Base-by-base conservation (phyloP, 768 basidiomycete species). In the Phylloporus sp. region DNA sequence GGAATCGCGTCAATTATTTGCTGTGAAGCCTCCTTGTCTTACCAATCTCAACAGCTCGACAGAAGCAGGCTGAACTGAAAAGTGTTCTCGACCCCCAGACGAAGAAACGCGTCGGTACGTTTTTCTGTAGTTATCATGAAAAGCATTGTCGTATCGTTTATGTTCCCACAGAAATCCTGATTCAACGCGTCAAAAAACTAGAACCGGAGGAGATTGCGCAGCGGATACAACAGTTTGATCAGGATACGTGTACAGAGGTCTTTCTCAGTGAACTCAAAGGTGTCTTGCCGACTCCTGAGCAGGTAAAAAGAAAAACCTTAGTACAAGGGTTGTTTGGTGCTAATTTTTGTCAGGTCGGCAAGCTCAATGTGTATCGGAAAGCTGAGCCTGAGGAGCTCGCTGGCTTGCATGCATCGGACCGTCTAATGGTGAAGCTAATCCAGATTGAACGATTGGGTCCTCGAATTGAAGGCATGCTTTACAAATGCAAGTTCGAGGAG, bases 361-460 rank as follows among this genome's bases (percentile, higher is more conserved):
- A 93, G 68, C 79, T 95, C 23, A 93, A 90, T 59, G 78, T 90
- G 4, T 90, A 94, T 61, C 83, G 88, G 44, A 90, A 86, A 57
- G 80, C 91, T n/a, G 83, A 83, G 49, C 77, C 83, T 11, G 87
- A 84, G 57, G 93, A 96, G 55, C 79, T 99, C 11, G 84, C 82
- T 33, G 81, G 79, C 24, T 73, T 99, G n/a, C 94, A 97, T 67
- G 84, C 87, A 17, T 87, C 96, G 15, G 96, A 99, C 69, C 82
- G 96, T 26, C 78, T 99, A 38, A 93, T 99, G 90, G 92, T 99
- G 21, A 88, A 94, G 52, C 74, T 97, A 29, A 96, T 98, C 58
- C 91, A 96, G 64, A 93, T 98, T 22, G 81, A 95, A 34, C 84
- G 91, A 28, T 73, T 99, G 9, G 78, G 76, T 9, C 87, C 90